These are phyloP conservation scores for Lyophyllum atratum DNA, from an alignment of 768 basidiomycete species.

Conservation along the genomic window DNA sequence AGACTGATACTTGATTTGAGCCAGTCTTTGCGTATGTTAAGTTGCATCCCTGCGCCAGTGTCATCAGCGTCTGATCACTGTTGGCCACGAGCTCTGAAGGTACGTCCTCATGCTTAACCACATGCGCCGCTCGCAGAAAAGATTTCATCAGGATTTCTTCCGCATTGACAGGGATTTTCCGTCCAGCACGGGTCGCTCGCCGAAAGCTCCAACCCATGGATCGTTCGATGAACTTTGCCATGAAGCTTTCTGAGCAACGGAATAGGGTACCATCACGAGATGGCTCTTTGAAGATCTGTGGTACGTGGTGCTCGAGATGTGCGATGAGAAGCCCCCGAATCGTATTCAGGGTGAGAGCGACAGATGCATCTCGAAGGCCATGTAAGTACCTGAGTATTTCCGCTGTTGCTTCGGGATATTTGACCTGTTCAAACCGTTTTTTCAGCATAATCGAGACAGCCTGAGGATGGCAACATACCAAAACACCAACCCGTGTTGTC, in stretches of 20 bases:
- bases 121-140: not conserved
- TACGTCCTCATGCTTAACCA: conserved; percentile 23
- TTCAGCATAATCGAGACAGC: not conserved
- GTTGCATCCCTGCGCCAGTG: conserved; percentile 22
- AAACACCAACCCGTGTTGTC: not conserved
- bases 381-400: not conserved
- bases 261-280: conserved; percentile 13
- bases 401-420: not conserved
- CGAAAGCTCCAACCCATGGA: not conserved
- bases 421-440: not conserved
- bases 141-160: not conserved
- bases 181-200: not conserved
- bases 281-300: conserved; percentile 19
- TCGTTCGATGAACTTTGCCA: not conserved
- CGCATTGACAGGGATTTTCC: not conserved
- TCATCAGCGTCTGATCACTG: conserved; percentile 36
- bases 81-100: conserved; percentile 30
- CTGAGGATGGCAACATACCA: not conserved
- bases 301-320: not conserved
- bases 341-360: not conserved
- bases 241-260: not conserved
- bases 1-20: conserved; percentile 32
- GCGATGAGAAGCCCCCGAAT: not conserved
- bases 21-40: conserved; percentile 31
- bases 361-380: not conserved